Base-by-base conservation (phyloP, 805 yeast species). In the Ascoidea rubescens region DNA sequence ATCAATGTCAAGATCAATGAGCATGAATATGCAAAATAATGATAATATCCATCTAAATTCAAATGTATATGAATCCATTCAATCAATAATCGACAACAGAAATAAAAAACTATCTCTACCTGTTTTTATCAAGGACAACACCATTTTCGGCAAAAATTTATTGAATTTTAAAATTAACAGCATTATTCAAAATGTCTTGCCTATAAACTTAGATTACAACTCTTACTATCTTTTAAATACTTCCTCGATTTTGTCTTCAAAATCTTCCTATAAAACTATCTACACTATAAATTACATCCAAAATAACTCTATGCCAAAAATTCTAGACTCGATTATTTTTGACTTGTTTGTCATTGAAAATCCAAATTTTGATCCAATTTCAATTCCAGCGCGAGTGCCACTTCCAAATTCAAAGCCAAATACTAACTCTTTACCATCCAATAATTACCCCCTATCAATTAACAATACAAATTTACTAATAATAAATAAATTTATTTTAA, bases 321-420 rank as follows among this genome's bases (percentile, higher is more conserved):
- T 53, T 14, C 42, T 54, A 30, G 56, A 54, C 32, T 51, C 54
- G 10, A 48, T 54, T 45, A 30, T 54, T 6, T 54, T 54, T 50
- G 47, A 52, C 30, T 43, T 54, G 8, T 54, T 54, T 31, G 28
- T 54, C 7, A 17, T 52, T 12, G 46, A 50, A 31, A 51, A 10
- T 31, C 14, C 8, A 10, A 37, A 37, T 37, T 21, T 21, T 21
- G 28, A 21, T 21, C 28, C 28, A 21, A 21, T 21, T 21, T 21
- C 28, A 21, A 21, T 21, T 21, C 28, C 28, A 21, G 28, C 3
- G 28, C 28, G 3, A 21, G 8, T 14, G 8, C 43, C 43, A 37
- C 2, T 37, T 37, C 43, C 43, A 37, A 37, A 37, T 37, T 21
- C 28, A 21, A 31, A 21, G 2, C 28, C 28, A 21, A 21, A 21